A percentile compares a stretch with the other conserved stretches of the same genome.
Evolutionary conservation across 805 yeast genomes (phyloP).

Genomic region (Candida nemodendra): DNA sequence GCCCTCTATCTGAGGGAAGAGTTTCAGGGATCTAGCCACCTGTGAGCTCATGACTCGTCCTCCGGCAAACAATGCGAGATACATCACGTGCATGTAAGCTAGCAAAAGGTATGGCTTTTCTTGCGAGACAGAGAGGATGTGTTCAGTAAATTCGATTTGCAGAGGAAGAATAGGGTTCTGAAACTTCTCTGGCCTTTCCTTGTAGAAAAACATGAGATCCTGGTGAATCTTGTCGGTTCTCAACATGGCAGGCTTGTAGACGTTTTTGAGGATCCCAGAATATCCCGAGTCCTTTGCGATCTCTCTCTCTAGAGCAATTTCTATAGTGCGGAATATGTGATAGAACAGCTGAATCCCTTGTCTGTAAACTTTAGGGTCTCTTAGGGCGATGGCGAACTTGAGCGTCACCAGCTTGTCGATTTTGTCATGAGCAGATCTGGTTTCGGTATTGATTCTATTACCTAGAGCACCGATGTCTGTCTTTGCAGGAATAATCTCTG

Average conservation of each 20-base stretch:
- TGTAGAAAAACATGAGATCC: conserved; percentile 69
- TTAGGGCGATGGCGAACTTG: conserved; percentile 70
- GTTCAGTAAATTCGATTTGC: conserved; percentile 62
- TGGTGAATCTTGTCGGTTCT: conserved; percentile 54
- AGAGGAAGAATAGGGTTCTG: conserved; percentile 53
- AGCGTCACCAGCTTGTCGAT: conserved; percentile 68
- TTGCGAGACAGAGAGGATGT: conserved; percentile 50
- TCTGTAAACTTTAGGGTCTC: conserved; percentile 73
- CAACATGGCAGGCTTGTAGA: conserved; percentile 72
- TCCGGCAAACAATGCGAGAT: conserved; percentile 84
- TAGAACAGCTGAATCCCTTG: conserved; percentile 77
- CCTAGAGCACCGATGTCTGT: conserved; percentile 82
- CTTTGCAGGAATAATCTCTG: conserved; percentile 69
- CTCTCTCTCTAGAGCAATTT: conserved; percentile 48
- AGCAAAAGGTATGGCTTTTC: conserved; percentile 69
- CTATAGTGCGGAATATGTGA: conserved; percentile 67
- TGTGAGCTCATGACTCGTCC: conserved; percentile 72
- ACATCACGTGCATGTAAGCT: conserved; percentile 84
- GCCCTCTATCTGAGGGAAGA: conserved; percentile 74
- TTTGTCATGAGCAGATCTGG: conserved; percentile 63
- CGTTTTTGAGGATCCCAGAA: conserved; percentile 48
- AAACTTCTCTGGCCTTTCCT: conserved; percentile 55
- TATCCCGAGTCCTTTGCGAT: conserved; percentile 38
- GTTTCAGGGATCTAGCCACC: conserved; percentile 61
- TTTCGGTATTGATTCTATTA: conserved; percentile 73